Evolutionary conservation across 495 filamentous ascomycete genomes (phyloP).

Genomic region (Extremus antarcticus): DNA sequence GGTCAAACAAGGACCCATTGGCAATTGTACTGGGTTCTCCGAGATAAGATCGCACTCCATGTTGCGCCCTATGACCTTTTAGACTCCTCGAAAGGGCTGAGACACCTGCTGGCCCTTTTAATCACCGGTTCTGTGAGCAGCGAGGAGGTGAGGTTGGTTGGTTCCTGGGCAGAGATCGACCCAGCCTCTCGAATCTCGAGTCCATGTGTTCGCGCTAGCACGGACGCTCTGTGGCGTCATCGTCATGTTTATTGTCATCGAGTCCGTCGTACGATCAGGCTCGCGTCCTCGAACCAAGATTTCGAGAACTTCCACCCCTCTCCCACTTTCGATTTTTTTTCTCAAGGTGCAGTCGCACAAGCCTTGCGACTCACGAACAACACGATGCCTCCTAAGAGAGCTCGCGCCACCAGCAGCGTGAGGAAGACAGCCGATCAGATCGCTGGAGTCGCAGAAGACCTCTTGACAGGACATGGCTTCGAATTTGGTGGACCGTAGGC

Average conservation of each 20-base stretch:
- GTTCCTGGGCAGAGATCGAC: no score
- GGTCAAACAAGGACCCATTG: no score
- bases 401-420: background rate
- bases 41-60: no score
- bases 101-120: no score
- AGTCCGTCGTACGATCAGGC: background rate
- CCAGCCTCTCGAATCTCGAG: no score
- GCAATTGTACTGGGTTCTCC: no score
- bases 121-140: no score
- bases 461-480: conserved; percentile 5
- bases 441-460: background rate
- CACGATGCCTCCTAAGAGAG: background rate
- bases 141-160: no score
- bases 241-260: no score
- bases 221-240: background rate
- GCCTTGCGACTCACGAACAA: background rate
- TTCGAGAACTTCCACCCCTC: background rate
- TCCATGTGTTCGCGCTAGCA: background rate
- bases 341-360: background rate
- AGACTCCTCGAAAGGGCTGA: no score
- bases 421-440: background rate
- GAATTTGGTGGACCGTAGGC: conserved; percentile 26
- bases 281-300: no score
- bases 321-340: background rate
- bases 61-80: no score